These are phyloP conservation scores for Nemania bipapillata DNA, from an alignment of 2,329 filamentous ascomycete species.

Conservation along the genomic window DNA sequence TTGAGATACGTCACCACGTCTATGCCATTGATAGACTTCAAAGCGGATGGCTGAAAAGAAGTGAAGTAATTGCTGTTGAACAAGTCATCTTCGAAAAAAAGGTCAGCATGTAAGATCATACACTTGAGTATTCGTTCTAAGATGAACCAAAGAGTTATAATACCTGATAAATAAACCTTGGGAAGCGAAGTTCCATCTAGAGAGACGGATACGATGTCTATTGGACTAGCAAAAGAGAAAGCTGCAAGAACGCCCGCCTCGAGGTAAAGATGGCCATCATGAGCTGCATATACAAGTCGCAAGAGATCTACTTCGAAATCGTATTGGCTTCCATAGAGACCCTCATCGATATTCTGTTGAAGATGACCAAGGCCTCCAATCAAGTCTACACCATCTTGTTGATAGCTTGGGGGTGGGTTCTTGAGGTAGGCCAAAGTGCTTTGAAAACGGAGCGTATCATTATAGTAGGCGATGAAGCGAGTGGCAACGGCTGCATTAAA, in stretches of 20 bases:
- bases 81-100: slow-evolving; percentile 45
- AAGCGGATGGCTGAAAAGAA: slow-evolving; percentile 39
- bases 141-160: background rate
- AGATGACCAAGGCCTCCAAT: slow-evolving; percentile 42
- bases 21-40: slow-evolving; percentile 50
- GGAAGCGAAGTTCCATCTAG: background rate
- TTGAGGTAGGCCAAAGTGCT: slow-evolving; percentile 57
- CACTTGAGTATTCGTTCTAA: background rate
- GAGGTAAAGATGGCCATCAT: slow-evolving; percentile 53
- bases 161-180: background rate
- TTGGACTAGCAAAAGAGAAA: slow-evolving; percentile 50
- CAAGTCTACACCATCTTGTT: slow-evolving; percentile 52
- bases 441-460: slow-evolving; percentile 58
- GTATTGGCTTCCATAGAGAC: slow-evolving; percentile 52
- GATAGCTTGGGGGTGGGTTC: slow-evolving; percentile 54
- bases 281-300: slow-evolving; percentile 47
- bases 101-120: slow-evolving; percentile 30
- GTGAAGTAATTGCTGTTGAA: slow-evolving; percentile 28
- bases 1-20: slow-evolving; percentile 47
- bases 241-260: slow-evolving; percentile 46
- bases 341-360: slow-evolving; percentile 48
- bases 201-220: background rate
- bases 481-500: slow-evolving; percentile 58
- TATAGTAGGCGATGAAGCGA: slow-evolving; percentile 58
- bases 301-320: slow-evolving; percentile 53